Base-by-base conservation (phyloP, 768 basidiomycete genomes). In the Hebeloma cylindrosporum region DNA sequence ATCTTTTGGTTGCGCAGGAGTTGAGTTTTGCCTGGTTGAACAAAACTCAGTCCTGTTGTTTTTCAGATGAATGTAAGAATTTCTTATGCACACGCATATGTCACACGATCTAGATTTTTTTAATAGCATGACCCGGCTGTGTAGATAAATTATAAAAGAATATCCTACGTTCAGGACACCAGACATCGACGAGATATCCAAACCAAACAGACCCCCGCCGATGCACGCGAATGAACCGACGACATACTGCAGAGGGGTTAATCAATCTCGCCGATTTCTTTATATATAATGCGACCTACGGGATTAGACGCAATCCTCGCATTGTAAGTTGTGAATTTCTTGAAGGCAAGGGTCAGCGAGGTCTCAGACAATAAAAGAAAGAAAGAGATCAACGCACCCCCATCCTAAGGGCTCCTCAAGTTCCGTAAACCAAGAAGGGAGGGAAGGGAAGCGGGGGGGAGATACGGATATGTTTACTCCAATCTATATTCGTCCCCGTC, bases 131-230 rank as follows among this genome's bases (percentile, higher is more conserved):
- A 3, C 16, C 18, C 2, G 6, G 16, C 2, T 26, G 25, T 11
- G 6, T 39, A 11, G 6, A n/a, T 18, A 13, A 14, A 9, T 6
- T 7, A 21, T 16, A 56, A n/a, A n/a, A n/a, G n/a, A n/a, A n/a
- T n/a, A n/a, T n/a, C 64, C 39, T 38, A 64, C 65, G 43, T 60
- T 83, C 52, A 88, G 65, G 40, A 88, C 83, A 6, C 82, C 85
- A 39, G 85, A 84, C 85, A 88, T 88, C 59, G 84, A 88, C 56
- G 85, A 84, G 58, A 88, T 86, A 71, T 88, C 86, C 69, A 88
- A 61, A 61, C 86, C 86, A 59, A 88, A 88, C 27, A 88, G 76
- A 37, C 83, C 83, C 53, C 85, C 85, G 27, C 86, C 85, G 50
- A 88, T 87, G 61, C 86, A 88, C 63, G 86, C 85, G 64, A 88